Evolutionary conservation across 1,139 yeast genomes (phyloP), one percentile per base, ranked within the genome.

Genomic region (Kazachstania sp.): DNA sequence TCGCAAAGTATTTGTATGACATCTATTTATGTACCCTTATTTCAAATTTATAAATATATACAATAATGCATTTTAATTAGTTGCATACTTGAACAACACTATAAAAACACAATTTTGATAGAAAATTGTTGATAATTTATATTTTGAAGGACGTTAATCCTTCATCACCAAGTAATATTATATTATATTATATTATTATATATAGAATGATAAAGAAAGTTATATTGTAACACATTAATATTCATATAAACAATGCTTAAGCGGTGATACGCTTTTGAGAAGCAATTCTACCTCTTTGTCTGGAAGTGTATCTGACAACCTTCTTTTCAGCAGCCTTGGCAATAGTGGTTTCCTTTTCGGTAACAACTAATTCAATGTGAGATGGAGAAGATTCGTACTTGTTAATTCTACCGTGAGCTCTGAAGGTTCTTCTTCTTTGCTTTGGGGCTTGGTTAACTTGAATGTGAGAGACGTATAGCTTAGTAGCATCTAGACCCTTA

Each of bases 381-480:
- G 95, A 88, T 72, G 98, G 98, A 86, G 52, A 46, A 30, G 54
- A 51, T 48, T 51, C 54, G 52, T 51, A 51, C 45, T 51, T 51
- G 54, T 51, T 51, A 36, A 51, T 51, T 51, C 54, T 51, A 51
- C 99, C 99, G 84, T 92, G 98, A 69, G 98, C 98, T 84, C 99
- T 92, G 96, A 80, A 94, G 71, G 98, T 92, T 81, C 99, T 88
- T 81, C 98, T 92, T 83, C 98, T 94, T 81, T 87, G 95, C 81
- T 88, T 88, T 78, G 98, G 98, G 69, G 98, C 98, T 75, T 88
- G 96, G 95, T 92, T 94, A 70, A 92, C 98, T 82, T 94, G 98
- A 72, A 94, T 90, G 86, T 92, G 97, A 67, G 95, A 83, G 71
- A 92, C 81, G 77, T 83, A 85, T 74, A 92, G 85, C 73, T 84